Base-by-base conservation (phyloP, 2,329 filamentous ascomycete species). In the Amylocarpus encephaloides region DNA sequence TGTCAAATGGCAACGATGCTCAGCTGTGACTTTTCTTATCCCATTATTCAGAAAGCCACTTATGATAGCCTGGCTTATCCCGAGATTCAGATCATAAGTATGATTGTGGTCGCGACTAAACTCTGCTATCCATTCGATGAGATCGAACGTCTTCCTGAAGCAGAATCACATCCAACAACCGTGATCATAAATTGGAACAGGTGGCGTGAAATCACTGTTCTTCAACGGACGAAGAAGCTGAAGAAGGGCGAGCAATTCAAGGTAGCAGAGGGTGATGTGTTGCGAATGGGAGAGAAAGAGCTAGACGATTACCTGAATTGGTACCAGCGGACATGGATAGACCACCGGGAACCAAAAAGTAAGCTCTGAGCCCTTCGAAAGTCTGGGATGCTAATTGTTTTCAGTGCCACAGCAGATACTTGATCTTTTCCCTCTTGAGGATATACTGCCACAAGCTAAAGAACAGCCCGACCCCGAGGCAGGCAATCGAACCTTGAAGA, bases 271-370 rank as follows among this genome's bases (percentile, higher is more conserved):
- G 69, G 71, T 3, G 78, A 88, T 58, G 76, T 88, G 7, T 74
- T 83, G 36, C 65, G 70, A 1, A 83, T 91, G 79, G 73, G 70
- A 2, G 68, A 73, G 5, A 68, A 74, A 18, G 76, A 85, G 55
- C 70, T 92, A 34, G 86, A 91, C 60, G 78, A 85, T 52, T 92
- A 90, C 62, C 74, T 94, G 67, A 80, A 88, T 66, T 93, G 86
- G 82, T 91, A 86, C 64, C 82, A 87, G 62, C 74, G 75, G 50
- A 84, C 76, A 40, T 87, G 82, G 73, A 67, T 80, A 41, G 71
- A 73, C 54, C 71, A 76, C 49, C 66, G 61, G 15, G 64, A 69
- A 40, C 60, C 66, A 11, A 69, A 66, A 54, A 67, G 69, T 68
- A 67, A 64, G 58, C 50, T 26, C 16, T 33, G 15, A 12, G 7